phyloP scores from a whole-genome alignment of 257 asterid species.

The Buddleja alternifolia region DNA sequence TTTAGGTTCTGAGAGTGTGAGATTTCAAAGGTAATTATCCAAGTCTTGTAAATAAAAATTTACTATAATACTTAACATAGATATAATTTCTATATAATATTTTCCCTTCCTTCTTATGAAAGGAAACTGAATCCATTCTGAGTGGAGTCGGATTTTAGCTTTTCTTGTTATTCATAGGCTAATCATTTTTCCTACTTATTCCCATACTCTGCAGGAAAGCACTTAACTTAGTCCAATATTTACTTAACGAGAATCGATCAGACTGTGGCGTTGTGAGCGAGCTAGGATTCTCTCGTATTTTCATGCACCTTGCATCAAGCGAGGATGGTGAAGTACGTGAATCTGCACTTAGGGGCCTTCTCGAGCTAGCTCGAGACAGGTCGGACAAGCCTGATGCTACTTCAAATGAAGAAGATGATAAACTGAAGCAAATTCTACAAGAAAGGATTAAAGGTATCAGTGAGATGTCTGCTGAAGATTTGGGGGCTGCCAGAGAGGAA shows the following conservation, averaged over 20 bases:
- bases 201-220: slow-evolving; percentile 71
- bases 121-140: no score
- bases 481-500: slow-evolving; percentile 81
- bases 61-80: not conserved
- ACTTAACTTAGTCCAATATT: slow-evolving; percentile 68
- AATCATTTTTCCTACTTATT: not conserved
- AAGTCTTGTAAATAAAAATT: not conserved
- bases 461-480: slow-evolving; percentile 71
- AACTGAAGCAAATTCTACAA: slow-evolving; percentile 65
- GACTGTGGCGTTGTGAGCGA: slow-evolving; percentile 58
- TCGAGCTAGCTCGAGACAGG: slow-evolving; percentile 55
- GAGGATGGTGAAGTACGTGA: slow-evolving; percentile 79
- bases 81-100: not conserved
- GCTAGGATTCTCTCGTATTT: slow-evolving; percentile 67
- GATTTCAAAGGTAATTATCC: slow-evolving; percentile 67
- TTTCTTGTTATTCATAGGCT: no score
- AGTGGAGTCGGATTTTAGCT: no score
- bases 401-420: slow-evolving; percentile 52
- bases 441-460: slow-evolving; percentile 64
- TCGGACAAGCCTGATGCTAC: slow-evolving; percentile 29
- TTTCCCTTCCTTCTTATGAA: no score
- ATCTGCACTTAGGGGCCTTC: slow-evolving; percentile 81
- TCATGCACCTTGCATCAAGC: slow-evolving; percentile 78
- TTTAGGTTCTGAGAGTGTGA: slow-evolving; percentile 62
- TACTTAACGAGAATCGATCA: slow-evolving; percentile 59